phyloP scores from a whole-genome alignment of 768 basidiomycete species.

The Termitomyces sp. region DNA sequence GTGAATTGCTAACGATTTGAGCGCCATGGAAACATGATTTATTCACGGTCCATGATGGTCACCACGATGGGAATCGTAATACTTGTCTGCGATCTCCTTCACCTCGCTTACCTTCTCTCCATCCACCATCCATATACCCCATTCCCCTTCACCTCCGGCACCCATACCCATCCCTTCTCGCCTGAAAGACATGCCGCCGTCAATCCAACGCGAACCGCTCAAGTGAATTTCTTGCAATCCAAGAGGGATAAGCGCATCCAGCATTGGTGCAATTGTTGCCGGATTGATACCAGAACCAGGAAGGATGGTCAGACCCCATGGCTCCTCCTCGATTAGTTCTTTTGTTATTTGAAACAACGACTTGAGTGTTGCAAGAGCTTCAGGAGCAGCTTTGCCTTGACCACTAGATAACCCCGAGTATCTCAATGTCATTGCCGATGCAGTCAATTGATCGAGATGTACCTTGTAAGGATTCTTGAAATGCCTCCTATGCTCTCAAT shows the following conservation, averaged over 20 bases:
- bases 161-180: conserved; percentile 68
- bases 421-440: background rate
- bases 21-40: background rate
- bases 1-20: background rate
- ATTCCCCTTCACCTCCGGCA: conserved; percentile 43
- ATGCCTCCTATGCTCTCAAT: conserved; percentile 56
- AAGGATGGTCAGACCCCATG: conserved; percentile 46
- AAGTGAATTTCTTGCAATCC: conserved; percentile 69
- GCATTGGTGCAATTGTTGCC: conserved; percentile 41
- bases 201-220: conserved; percentile 64
- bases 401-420: conserved; percentile 35
- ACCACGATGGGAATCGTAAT: conserved; percentile 19
- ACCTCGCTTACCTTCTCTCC: conserved; percentile 46
- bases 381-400: conserved; percentile 35
- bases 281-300: conserved; percentile 75
- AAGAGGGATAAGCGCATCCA: conserved; percentile 44
- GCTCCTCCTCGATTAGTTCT: conserved; percentile 28
- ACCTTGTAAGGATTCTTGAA: conserved; percentile 80
- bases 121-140: conserved; percentile 65
- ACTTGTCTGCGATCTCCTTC: conserved; percentile 38
- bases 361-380: conserved; percentile 35
- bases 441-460: conserved; percentile 2
- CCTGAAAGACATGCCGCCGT: conserved; percentile 45
- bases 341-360: conserved; percentile 31
- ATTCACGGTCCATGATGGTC: background rate